A percentile compares a stretch with the other conserved stretches of the same genome.
Evolutionary conservation across 169 alveolate species (phyloP).

Genomic region (Eimeria acervulina): DNA sequence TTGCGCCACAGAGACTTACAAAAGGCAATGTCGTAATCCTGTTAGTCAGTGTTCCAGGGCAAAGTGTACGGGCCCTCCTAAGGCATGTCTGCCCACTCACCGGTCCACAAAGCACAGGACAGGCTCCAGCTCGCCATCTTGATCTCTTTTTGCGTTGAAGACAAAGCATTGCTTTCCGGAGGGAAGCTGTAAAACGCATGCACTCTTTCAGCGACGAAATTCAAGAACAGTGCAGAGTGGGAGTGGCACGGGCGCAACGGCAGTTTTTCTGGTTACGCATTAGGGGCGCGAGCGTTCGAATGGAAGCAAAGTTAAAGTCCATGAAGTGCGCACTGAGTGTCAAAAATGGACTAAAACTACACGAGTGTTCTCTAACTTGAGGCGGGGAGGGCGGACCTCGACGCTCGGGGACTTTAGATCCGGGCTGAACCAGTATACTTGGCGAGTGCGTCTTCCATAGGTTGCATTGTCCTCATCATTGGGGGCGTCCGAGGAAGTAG

Average conservation of each 20-base stretch:
- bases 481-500: not conserved
- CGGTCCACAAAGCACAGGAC: conserved; percentile 84
- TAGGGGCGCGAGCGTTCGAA: not conserved
- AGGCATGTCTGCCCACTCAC: conserved; percentile 6
- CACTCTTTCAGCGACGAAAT: not conserved
- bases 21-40: not conserved
- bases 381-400: not conserved
- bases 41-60: not conserved
- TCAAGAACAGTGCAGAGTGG: not conserved
- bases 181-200: conserved; percentile 77
- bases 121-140: conserved; percentile 84
- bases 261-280: not conserved
- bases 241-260: not conserved
- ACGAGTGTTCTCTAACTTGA: not conserved
- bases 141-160: conserved; percentile 83
- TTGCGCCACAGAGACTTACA: not conserved
- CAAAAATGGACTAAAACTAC: not conserved
- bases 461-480: not conserved
- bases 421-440: conserved; percentile 45
- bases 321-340: too few species aligned
- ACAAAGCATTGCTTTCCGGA: conserved; percentile 84
- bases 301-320: not conserved
- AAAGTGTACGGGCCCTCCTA: not conserved
- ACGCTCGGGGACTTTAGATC: conserved; percentile 52
- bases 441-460: not conserved